Conservation (phyloP, 768 basidiomycete genomes). For the Lanmaoa pseudosensibilis region DNA sequence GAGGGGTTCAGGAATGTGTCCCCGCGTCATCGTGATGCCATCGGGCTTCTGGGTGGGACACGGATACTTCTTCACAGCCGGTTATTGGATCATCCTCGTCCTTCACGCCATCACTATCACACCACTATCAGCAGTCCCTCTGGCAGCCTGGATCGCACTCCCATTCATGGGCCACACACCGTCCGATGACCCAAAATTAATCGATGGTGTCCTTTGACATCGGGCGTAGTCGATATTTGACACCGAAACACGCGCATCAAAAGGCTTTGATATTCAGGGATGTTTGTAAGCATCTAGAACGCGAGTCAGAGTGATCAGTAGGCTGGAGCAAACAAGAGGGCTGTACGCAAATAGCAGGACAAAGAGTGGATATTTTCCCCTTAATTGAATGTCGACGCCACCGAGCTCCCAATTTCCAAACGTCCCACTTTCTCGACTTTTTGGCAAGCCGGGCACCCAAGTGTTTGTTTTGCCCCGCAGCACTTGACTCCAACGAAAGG, state of each 20-base stretch:
- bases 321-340: slow-evolving; percentile 22
- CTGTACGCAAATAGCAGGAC: slow-evolving; percentile 20
- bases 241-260: slow-evolving; percentile 37
- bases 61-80: neutral
- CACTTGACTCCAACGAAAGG: neutral
- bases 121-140: neutral
- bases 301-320: slow-evolving; percentile 6
- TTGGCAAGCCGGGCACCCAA: neutral
- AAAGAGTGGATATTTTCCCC: slow-evolving; percentile 2
- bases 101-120: neutral
- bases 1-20: neutral
- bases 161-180: neutral
- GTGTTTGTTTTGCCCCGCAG: neutral
- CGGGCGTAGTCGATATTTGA: slow-evolving; percentile 34
- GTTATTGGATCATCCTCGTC: neutral
- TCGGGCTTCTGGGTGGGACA: neutral
- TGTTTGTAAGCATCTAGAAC: slow-evolving; percentile 20
- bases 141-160: neutral
- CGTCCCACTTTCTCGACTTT: neutral
- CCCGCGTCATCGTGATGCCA: slow-evolving; percentile 5
- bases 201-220: slow-evolving; percentile 21
- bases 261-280: slow-evolving; percentile 31
- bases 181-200: slow-evolving; percentile 1
- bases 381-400: neutral
- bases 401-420: neutral